Evolutionary conservation across 352 stramenopile genomes (phyloP).

Genomic region (Albugo laibachii): DNA sequence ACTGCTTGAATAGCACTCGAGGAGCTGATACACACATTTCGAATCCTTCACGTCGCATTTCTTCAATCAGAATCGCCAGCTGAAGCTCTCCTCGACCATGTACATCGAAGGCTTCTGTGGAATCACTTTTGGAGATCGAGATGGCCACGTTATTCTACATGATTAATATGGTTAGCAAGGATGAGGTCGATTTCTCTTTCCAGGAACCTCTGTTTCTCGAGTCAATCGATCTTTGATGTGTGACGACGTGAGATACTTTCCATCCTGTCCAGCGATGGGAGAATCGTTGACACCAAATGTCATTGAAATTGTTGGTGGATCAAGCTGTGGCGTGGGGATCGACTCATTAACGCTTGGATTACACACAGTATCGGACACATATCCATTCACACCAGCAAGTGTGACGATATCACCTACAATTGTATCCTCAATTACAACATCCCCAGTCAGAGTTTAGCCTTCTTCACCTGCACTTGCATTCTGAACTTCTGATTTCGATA

Average conservation of each 20-base stretch:
- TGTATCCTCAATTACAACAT: conserved; percentile 1
- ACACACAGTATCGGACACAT: conserved; percentile 82
- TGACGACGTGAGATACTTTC: conserved; percentile 92
- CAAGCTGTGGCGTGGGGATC: conserved; percentile 87
- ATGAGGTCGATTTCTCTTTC: background rate
- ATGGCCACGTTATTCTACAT: conserved; percentile 96
- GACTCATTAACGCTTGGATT: conserved; percentile 44
- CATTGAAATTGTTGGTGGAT: conserved; percentile 95
- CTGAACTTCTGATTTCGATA: conserved; percentile 66
- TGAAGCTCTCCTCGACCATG: conserved; percentile 93
- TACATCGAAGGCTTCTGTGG: conserved; percentile 87
- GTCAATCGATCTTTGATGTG: conserved; percentile 87
- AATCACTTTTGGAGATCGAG: conserved; percentile 73
- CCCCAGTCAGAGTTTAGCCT: background rate
- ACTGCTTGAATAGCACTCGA: conserved; percentile 85
- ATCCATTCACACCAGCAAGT: conserved; percentile 85
- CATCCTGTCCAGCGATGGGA: conserved; percentile 89
- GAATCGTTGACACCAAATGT: conserved; percentile 96
- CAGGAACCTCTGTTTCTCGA: conserved; percentile 78
- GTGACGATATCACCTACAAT: conserved; percentile 90
- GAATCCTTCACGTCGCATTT: conserved; percentile 96
- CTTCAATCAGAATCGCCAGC: conserved; percentile 96
- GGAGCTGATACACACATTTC: conserved; percentile 96
- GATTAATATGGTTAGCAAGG: background rate
- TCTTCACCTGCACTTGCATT: conserved; percentile 61